Evolutionary conservation across 495 filamentous ascomycete genomes (phyloP), one percentile per base, ranked within the genome.

Genomic region (Hypomontagnella monticulosa): DNA sequence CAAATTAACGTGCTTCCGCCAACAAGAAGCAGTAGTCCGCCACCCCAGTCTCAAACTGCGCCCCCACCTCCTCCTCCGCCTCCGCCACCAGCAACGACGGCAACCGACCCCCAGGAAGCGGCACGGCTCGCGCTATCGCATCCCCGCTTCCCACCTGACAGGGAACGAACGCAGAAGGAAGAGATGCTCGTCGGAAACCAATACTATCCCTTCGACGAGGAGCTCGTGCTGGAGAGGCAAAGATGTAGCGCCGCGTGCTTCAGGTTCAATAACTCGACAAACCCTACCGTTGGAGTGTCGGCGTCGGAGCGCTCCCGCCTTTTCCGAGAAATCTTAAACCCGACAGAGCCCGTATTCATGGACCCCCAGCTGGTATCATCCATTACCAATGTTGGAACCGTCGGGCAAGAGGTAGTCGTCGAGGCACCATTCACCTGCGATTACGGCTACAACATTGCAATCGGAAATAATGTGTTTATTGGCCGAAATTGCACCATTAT

Each of bases 361-460:
- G 72, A 83, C 27, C 79, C 84, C 42, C 71, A 76, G 56, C 38
- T 73, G 62, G 70, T 80, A 61, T 81, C 85, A 61, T 61, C 85
- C 57, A 68, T 83, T 62, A 70, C 81, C 42, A 68, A 80, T 60
- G 67, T 80, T 4, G 90, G 90, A n/a, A 83, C 84, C 32, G 87
- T 96, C 15, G 92, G 92, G 16, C 84, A 89, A 38, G 86, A 91
- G 48, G 89, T 91, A 6, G 83, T 87, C 37, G 91, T 99, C 38
- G 93, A 97, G 60, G 88, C 91, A 2, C 94, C 95, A 10, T 98
- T 99, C 73, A 88, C 82, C 34, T 98, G 95, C 75, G 93, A 97
- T 70, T 99, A 97, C 70, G 95, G 95, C 1, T 97, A 97, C 71
- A 97, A 99, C 69, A 90, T 98, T 66, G 83, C 84, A 36, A 88